Evolutionary conservation across 768 basidiomycete genomes (phyloP).

Genomic region (Xerocomellus chrysenteron): DNA sequence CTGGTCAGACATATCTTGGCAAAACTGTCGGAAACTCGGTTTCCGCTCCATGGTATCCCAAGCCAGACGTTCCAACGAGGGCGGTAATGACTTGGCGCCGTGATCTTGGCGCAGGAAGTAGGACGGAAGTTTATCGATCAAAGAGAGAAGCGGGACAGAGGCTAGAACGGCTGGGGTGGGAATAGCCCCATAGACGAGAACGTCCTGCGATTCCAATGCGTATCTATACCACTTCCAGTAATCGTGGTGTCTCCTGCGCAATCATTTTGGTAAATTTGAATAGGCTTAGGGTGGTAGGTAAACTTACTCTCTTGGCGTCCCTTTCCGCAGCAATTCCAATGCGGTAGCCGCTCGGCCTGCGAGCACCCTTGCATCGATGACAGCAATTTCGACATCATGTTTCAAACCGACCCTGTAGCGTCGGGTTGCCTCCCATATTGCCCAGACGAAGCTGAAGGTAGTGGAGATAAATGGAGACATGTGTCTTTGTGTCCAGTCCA

Average conservation of each 20-base stretch:
- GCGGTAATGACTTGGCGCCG: conserved; percentile 28
- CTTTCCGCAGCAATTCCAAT: conserved; percentile 57
- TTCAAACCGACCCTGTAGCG: conserved; percentile 73
- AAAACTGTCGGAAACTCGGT: conserved; percentile 66
- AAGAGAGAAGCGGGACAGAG: conserved; percentile 63
- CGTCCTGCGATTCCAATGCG: conserved; percentile 73
- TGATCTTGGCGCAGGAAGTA: conserved; percentile 53
- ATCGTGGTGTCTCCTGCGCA: conserved; percentile 52
- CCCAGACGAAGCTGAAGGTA: conserved; percentile 81
- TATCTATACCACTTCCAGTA: conserved; percentile 79
- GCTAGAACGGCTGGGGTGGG: conserved; percentile 64
- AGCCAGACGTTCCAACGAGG: conserved; percentile 38
- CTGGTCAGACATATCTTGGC: conserved; percentile 62
- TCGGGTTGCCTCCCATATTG: conserved; percentile 76
- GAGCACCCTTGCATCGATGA: conserved; percentile 69
- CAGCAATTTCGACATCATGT: conserved; percentile 73
- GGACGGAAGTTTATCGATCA: conserved; percentile 68
- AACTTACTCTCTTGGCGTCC: conserved; percentile 54
- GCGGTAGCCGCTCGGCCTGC: conserved; percentile 60
- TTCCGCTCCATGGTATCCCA: conserved; percentile 64
- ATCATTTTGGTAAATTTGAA: not conserved
- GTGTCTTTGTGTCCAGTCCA: conserved; percentile 77
- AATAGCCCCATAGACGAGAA: conserved; percentile 68
- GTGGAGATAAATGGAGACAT: conserved; percentile 70
- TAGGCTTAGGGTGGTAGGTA: not conserved